Conservation (phyloP, 768 basidiomycete species). For the Suillus decipiens region DNA sequence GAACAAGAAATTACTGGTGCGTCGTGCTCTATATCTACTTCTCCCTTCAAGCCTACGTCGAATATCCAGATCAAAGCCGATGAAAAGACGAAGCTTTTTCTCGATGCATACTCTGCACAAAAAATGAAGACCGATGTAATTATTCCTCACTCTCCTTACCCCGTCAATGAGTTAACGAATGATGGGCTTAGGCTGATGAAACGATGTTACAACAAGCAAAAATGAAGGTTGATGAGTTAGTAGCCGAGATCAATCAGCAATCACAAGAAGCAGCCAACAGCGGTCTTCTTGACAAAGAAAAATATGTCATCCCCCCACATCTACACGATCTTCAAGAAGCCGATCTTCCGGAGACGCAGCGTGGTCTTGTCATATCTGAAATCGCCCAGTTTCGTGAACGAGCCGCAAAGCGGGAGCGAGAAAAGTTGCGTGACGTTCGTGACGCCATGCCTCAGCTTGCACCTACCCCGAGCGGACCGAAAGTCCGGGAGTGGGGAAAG, state of each 20-base stretch:
- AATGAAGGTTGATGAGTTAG: conserved; percentile 60
- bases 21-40: conserved; percentile 32
- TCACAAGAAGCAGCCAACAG: conserved; percentile 76
- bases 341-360: conserved; percentile 91
- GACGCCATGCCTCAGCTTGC: conserved; percentile 50
- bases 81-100: conserved; percentile 86
- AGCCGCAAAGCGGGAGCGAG: conserved; percentile 87
- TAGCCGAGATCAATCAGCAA: conserved; percentile 69
- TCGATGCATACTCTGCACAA: conserved; percentile 83
- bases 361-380: conserved; percentile 92
- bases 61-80: conserved; percentile 86
- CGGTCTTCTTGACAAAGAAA: conserved; percentile 79
- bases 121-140: conserved; percentile 83
- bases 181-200: conserved; percentile 63
- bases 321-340: conserved; percentile 95
- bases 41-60: conserved; percentile 42
- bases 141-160: conserved; percentile 12
- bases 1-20: conserved; percentile 69
- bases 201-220: conserved; percentile 61
- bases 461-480: conserved; percentile 67
- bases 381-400: conserved; percentile 96
- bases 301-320: conserved; percentile 93
- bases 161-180: not conserved
- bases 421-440: conserved; percentile 80
- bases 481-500: conserved; percentile 79